Base-by-base conservation (phyloP, 2,329 filamentous ascomycete species). In the Myriosclerotinia curreyana region DNA sequence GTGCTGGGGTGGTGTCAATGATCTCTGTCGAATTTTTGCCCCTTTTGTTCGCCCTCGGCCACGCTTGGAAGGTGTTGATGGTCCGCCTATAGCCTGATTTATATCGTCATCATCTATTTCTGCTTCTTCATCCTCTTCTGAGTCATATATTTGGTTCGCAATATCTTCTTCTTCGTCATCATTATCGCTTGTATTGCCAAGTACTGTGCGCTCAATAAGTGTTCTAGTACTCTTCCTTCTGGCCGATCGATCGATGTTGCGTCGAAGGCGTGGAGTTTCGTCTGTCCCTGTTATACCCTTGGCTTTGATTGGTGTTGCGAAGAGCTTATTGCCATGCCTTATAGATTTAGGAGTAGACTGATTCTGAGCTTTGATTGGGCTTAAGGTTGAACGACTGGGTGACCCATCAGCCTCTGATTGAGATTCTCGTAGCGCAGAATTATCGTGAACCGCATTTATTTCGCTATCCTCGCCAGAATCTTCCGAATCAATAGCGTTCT, bases 151-250 rank as follows among this genome's bases (percentile, higher is more conserved):
- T 69, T 88, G 83, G 61, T 87, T 81, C 2, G 86, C 88, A 36
- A 95, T 79, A 7, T 81, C 82, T 60, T 89, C 86, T 6, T 88
- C 87, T 17, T 86, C 88, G 54, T 85, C 84, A 71, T 90, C 90
- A 36, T 92, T 89, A 54, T 92, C 88, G 71, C 86, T 88, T 34
- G 82, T 81, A 11, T 80, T 83, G 22, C 83, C 86, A 25, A 83
- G 81, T 14, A 89, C 80, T 8, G 87, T 86, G 51, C 87, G 86
- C 72, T 93, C 86, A 46, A 96, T 87, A 60, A 97, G 78, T 4
- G 86, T 85, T 60, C 87, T 83, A 28, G 89, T 90, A 74, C 91
- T 96, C 80, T 96, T 97, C 72, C 87, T 87, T 71, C 90, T 86
- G 2, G 93, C 94, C 6, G 93, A 97, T 56, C 90, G 86, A 76